Conservation (phyloP, 805 yeast species). For the Schwanniomyces vanrijiae region DNA sequence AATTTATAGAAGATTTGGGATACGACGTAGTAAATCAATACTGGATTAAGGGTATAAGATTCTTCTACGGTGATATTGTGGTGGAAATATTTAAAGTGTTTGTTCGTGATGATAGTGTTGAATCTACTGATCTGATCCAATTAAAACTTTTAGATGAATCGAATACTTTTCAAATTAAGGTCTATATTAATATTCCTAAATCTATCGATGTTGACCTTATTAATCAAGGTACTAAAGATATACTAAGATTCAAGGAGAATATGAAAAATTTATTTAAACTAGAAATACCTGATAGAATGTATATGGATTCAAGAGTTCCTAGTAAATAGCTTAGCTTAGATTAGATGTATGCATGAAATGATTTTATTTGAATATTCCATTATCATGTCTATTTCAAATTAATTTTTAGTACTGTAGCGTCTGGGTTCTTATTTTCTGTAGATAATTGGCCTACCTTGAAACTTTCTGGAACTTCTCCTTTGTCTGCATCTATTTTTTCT, state of each 20-base stretch:
- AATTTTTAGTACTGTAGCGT: background rate
- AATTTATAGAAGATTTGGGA: constrained; percentile 63
- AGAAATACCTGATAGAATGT: constrained; percentile 72
- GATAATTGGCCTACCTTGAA: constrained; percentile 11
- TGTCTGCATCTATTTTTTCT: constrained; percentile 11
- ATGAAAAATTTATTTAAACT: constrained; percentile 67
- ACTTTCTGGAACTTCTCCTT: constrained; percentile 22
- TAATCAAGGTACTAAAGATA: constrained; percentile 61
- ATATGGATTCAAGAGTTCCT: constrained; percentile 73
- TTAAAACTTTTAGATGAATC: constrained; percentile 49
- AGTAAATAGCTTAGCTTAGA: constrained; percentile 8
- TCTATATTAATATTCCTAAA: constrained; percentile 67
- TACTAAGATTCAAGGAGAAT: constrained; percentile 62
- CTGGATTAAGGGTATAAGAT: constrained; percentile 61
- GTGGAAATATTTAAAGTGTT: constrained; percentile 57
- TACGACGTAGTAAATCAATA: constrained; percentile 63
- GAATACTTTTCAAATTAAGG: constrained; percentile 59
- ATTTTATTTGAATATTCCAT: background rate
- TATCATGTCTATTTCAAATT: background rate
- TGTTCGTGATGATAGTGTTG: constrained; percentile 30
- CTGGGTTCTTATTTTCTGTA: constrained; percentile 3
- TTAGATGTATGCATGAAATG: background rate
- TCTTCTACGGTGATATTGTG: constrained; percentile 59
- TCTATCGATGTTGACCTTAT: constrained; percentile 75
- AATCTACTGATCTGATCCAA: constrained; percentile 23